Base-by-base conservation (phyloP, 352 stramenopile species). In the Phytophthora pisi region DNA sequence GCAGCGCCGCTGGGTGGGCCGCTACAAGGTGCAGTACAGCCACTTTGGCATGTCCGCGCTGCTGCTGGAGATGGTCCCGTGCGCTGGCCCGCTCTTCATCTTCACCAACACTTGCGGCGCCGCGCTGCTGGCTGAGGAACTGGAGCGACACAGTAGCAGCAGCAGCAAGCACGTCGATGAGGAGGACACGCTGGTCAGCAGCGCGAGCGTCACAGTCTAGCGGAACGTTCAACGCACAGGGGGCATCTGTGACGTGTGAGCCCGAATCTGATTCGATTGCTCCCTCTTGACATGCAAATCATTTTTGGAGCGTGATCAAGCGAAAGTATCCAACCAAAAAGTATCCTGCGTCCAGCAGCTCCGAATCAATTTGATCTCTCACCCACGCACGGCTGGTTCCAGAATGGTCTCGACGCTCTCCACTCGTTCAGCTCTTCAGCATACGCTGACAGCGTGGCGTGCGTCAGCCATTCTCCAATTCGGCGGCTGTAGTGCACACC, bases 21-120 rank as follows among this genome's bases (percentile, higher is more conserved):
- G 52, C 13, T 68, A 72, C 66, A 70, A 74, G 34, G 0, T 68
- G 51, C 55, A 82, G 52, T 86, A 84, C 66, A 68, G 72, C 30
- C 61, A 42, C 7, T 88, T 86, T 42, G 79, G 77, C 24, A 78
- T 82, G 68, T 69, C 79, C 47, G 74, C 71, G 5, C 53, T 82
- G 67, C 73, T 82, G 51, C 60, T 88, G 49, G 64, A 88, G 26
- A 78, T 82, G 64, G 72, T 86, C 24, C 79, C 77, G 36, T 59
- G 75, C 42, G 38, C 78, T 13, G 75, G 77, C 5, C 65, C 72
- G 53, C 46, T 88, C 40, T 86, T 88, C 52, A 59, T 79, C 10
- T 78, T 88, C 59, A 84, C 69, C 40, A 86, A 86, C 62, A 73
- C 79, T 18, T 76, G 79, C 55, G 75, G 79, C 13, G 77, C 77